These are phyloP conservation scores for Suillus brevipes DNA, from an alignment of 768 basidiomycete genomes.

Conservation along the genomic window DNA sequence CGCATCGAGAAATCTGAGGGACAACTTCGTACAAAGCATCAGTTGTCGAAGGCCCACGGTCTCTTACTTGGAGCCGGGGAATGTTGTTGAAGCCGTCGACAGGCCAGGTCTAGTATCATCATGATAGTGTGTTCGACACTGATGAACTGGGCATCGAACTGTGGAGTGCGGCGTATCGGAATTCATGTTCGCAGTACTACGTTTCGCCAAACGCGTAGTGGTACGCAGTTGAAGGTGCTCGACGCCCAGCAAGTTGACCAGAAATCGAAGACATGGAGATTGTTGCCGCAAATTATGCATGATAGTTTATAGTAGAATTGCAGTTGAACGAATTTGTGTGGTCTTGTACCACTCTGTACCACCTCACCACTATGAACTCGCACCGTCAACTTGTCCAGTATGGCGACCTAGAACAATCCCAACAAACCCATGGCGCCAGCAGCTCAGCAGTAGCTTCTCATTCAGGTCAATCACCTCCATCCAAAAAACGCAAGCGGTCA, in stretches of 20 bases:
- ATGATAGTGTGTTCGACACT: too few species aligned
- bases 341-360: constrained; percentile 12
- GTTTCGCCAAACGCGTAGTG: too few species aligned
- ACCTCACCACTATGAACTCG: not conserved
- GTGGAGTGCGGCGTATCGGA: too few species aligned
- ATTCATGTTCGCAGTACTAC: too few species aligned
- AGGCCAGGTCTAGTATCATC: too few species aligned
- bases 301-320: not conserved
- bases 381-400: constrained; percentile 29
- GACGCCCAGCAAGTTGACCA: not conserved
- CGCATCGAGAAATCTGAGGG: too few species aligned
- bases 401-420: constrained; percentile 20
- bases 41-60: too few species aligned
- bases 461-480: constrained; percentile 33
- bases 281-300: not conserved
- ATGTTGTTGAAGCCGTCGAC: too few species aligned
- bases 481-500: constrained; percentile 52
- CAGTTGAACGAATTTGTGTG: not conserved
- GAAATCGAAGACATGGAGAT: not conserved
- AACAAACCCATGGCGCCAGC: constrained; percentile 1
- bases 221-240: too few species aligned
- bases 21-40: too few species aligned
- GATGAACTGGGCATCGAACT: too few species aligned
- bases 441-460: constrained; percentile 6
- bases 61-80: too few species aligned